These are phyloP conservation scores for Candida peoriensis DNA, from an alignment of 805 yeast genomes.

Conservation along the genomic window DNA sequence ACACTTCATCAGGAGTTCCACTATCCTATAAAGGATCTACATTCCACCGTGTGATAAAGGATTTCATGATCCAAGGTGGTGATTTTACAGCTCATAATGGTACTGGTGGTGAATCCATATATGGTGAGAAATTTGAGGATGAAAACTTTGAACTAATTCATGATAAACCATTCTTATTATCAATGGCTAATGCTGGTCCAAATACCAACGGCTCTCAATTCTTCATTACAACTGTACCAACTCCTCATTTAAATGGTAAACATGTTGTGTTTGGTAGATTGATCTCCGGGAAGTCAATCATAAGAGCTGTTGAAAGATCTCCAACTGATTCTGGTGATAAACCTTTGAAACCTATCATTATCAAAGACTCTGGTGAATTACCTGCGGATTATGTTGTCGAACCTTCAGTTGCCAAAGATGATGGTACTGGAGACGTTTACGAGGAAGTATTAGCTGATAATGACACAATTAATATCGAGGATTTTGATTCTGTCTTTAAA, in stretches of 20 bases:
- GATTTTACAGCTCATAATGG: constrained; percentile 75
- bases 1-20: constrained; percentile 55
- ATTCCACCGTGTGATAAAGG: constrained; percentile 90
- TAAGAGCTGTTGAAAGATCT: constrained; percentile 69
- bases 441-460: constrained; percentile 77
- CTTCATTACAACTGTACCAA: constrained; percentile 85
- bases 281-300: constrained; percentile 72
- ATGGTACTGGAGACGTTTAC: constrained; percentile 80
- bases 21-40: constrained; percentile 74
- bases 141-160: constrained; percentile 78
- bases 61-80: constrained; percentile 93
- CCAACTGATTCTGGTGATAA: constrained; percentile 63
- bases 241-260: constrained; percentile 93
- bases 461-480: constrained; percentile 49
- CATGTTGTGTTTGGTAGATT: constrained; percentile 96
- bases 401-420: constrained; percentile 46
- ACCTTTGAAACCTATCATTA: constrained; percentile 66
- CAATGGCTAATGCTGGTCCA: constrained; percentile 98
- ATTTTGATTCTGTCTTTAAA: constrained; percentile 60
- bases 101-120: constrained; percentile 79
- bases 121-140: constrained; percentile 85
- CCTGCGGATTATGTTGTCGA: constrained; percentile 50
- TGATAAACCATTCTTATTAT: constrained; percentile 78
- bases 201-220: constrained; percentile 95
- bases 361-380: constrained; percentile 75